These are phyloP conservation scores for Trichoderma cornu-damae DNA, from an alignment of 2,329 filamentous ascomycete genomes.

Conservation along the genomic window DNA sequence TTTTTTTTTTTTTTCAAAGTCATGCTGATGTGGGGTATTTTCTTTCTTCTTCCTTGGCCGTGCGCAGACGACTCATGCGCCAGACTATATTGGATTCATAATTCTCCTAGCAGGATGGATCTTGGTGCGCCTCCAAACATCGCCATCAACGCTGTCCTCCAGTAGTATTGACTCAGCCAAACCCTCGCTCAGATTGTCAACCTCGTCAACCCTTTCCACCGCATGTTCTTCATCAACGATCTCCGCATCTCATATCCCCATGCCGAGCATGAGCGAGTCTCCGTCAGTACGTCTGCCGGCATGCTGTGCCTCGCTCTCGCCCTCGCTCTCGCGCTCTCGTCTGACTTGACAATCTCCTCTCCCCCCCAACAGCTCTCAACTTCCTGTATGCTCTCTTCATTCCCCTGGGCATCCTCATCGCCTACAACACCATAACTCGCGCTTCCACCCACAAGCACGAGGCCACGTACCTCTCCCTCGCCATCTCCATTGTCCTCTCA, in stretches of 20 bases:
- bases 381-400: constrained; percentile 72
- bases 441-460: constrained; percentile 74
- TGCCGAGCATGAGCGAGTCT: constrained; percentile 75
- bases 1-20: background rate
- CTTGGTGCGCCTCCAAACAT: constrained; percentile 40
- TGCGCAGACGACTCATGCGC: constrained; percentile 69
- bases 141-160: background rate
- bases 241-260: constrained; percentile 80
- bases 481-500: constrained; percentile 70
- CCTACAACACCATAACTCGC: constrained; percentile 58
- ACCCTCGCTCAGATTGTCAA: constrained; percentile 25
- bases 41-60: background rate
- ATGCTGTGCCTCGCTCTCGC: background rate
- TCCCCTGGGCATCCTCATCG: constrained; percentile 61
- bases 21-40: background rate
- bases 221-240: constrained; percentile 88
- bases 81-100: constrained; percentile 78
- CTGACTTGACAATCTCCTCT: background rate
- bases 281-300: constrained; percentile 54
- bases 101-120: constrained; percentile 65
- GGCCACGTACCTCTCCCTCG: constrained; percentile 74
- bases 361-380: constrained; percentile 53
- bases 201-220: constrained; percentile 76
- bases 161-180: background rate
- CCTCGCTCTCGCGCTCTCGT: background rate